Evolutionary conservation across 495 filamentous ascomycete species (phyloP).

Genomic region (Tuber calosporum): DNA sequence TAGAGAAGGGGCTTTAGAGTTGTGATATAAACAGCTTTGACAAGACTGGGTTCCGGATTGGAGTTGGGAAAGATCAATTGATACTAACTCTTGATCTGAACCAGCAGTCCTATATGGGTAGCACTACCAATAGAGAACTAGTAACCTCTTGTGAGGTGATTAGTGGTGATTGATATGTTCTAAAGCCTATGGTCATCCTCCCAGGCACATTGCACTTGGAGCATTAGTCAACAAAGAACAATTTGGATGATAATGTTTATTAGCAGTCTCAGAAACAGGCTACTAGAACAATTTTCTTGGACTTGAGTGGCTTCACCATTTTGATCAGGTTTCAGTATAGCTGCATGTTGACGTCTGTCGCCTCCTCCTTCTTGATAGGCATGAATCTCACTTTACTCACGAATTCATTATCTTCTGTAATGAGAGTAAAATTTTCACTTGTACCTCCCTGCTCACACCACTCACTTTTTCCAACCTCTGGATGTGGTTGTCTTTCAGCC

Average conservation of each 20-base stretch:
- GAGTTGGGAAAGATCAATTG: too few relatives aligned
- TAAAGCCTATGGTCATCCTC: constrained; percentile 12
- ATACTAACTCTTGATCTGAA: constrained; percentile 4
- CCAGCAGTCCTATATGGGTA: neutral
- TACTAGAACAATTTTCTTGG: constrained; percentile 14
- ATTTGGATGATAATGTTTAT: neutral
- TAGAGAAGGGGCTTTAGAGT: too few relatives aligned
- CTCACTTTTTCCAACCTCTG: too few relatives aligned
- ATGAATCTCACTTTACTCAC: constrained; percentile 15
- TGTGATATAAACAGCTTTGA: too few relatives aligned
- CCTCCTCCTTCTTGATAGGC: constrained; percentile 21
- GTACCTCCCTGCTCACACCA: constrained; percentile 3
- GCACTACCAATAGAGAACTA: neutral
- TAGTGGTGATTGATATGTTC: constrained; percentile 4
- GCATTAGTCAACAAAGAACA: neutral
- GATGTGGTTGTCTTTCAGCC: too few relatives aligned
- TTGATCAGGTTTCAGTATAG: constrained; percentile 1
- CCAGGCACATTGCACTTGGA: neutral
- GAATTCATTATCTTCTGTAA: constrained; percentile 27
- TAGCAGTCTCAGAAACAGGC: constrained; percentile 6
- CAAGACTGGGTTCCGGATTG: too few relatives aligned
- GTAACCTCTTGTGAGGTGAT: constrained; percentile 10
- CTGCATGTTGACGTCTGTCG: neutral
- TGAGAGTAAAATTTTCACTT: constrained; percentile 18
- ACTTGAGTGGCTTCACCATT: constrained; percentile 21